These are phyloP conservation scores for Nicotiana paniculata DNA, from an alignment of 257 asterid species.

Conservation along the genomic window DNA sequence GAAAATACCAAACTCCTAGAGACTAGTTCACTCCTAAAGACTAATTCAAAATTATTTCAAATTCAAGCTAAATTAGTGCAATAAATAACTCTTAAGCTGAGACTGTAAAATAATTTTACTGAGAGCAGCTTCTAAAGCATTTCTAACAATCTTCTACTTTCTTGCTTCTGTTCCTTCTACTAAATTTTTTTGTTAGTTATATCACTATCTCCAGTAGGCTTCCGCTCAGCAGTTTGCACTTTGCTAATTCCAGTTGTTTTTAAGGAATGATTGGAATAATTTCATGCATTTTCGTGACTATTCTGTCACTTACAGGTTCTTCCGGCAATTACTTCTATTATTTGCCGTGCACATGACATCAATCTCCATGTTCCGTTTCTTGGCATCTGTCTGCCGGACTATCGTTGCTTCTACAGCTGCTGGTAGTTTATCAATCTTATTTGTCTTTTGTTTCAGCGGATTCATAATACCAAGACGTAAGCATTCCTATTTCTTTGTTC, in stretches of 20 bases:
- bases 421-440: conserved; percentile 34
- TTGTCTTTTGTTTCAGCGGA: conserved; percentile 45
- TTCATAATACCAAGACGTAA: conserved; percentile 56
- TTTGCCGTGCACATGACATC: conserved; percentile 52
- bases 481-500: conserved; percentile 9
- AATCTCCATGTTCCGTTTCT: conserved; percentile 53
- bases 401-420: conserved; percentile 41
- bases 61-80: too few species aligned
- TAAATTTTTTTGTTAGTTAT: background rate
- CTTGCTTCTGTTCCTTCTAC: background rate
- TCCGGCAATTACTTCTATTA: conserved; percentile 39
- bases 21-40: too few species aligned
- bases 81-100: too few species aligned
- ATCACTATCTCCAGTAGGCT: background rate
- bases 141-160: background rate
- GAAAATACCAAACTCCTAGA: too few species aligned
- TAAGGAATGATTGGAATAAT: background rate
- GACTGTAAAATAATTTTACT: too few species aligned
- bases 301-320: conserved; percentile 40
- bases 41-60: too few species aligned
- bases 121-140: too few species aligned
- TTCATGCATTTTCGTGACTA: background rate
- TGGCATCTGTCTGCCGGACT: conserved; percentile 48
- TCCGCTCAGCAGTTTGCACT: background rate
- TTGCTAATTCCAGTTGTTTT: background rate